Evolutionary conservation across 352 stramenopile species (phyloP).

Genomic region (Phytophthora citrophthora): DNA sequence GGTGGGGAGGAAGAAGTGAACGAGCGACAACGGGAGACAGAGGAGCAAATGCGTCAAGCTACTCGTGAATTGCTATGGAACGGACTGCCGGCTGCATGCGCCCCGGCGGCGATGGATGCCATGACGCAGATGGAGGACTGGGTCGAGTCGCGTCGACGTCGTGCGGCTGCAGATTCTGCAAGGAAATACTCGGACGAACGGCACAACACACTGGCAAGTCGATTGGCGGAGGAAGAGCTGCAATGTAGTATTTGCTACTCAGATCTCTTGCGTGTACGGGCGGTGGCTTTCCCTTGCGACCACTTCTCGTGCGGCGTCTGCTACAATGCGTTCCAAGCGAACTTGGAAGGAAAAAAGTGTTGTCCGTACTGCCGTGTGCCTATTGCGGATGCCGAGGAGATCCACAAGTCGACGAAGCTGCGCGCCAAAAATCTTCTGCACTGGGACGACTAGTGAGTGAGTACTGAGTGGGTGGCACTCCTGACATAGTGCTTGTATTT

Average conservation of each 20-base stretch:
- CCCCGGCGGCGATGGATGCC: slow-evolving; percentile 39
- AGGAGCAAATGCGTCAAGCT: slow-evolving; percentile 28
- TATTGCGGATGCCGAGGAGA: slow-evolving; percentile 41
- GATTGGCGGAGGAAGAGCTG: slow-evolving; percentile 69
- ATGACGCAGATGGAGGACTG: slow-evolving; percentile 55
- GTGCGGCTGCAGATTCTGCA: slow-evolving; percentile 36
- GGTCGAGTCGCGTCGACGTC: slow-evolving; percentile 46
- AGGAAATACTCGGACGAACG: slow-evolving; percentile 58
- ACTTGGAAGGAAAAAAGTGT: slow-evolving; percentile 58
- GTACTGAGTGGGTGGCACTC: neutral
- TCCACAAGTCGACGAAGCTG: slow-evolving; percentile 61
- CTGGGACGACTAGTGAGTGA: slow-evolving; percentile 32
- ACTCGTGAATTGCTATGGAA: slow-evolving; percentile 53
- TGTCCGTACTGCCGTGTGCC: slow-evolving; percentile 69
- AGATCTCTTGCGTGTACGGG: slow-evolving; percentile 56
- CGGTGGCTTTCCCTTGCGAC: slow-evolving; percentile 68
- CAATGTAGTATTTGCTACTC: slow-evolving; percentile 81
- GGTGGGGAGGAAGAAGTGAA: slow-evolving; percentile 20
- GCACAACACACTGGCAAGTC: slow-evolving; percentile 53
- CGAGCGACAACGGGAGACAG: slow-evolving; percentile 10
- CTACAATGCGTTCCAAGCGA: slow-evolving; percentile 56
- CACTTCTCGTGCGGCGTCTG: slow-evolving; percentile 72
- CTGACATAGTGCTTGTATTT: slow-evolving; percentile 4
- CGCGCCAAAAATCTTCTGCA: slow-evolving; percentile 39
- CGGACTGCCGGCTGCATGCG: slow-evolving; percentile 36